Evolutionary conservation across 2,329 filamentous ascomycete genomes (phyloP).

Genomic region (Cryphonectria naterciae): DNA sequence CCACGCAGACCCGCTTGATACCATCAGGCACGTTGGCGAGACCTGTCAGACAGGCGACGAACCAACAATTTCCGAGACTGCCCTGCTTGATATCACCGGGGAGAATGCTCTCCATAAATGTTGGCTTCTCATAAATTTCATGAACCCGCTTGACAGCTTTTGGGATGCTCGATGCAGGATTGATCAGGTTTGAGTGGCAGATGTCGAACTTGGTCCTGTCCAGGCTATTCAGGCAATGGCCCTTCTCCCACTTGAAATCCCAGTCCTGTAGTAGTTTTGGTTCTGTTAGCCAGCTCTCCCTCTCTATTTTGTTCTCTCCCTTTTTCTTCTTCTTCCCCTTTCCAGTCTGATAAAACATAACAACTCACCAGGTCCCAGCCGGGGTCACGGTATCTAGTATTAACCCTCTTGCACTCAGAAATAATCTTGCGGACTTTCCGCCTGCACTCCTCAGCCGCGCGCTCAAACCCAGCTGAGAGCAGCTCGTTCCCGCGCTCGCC

Average conservation of each 20-base stretch:
- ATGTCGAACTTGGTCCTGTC: conserved; percentile 58
- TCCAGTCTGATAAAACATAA: too few relatives aligned
- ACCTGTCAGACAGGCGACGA: conserved; percentile 77
- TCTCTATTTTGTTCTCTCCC: too few relatives aligned
- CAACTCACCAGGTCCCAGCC: conserved; percentile 60
- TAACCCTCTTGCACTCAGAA: conserved; percentile 70
- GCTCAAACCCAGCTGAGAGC: conserved; percentile 63
- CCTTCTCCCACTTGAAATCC: conserved; percentile 69
- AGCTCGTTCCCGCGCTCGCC: conserved; percentile 63
- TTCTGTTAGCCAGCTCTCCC: too few relatives aligned
- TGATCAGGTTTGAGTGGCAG: conserved; percentile 47
- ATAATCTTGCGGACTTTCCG: conserved; percentile 66
- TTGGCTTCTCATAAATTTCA: conserved; percentile 76
- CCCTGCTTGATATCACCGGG: conserved; percentile 80
- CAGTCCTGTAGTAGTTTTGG: conserved; percentile 51
- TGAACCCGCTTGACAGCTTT: conserved; percentile 76
- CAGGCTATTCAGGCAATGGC: conserved; percentile 58
- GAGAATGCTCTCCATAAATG: conserved; percentile 67
- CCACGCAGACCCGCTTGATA: conserved; percentile 76
- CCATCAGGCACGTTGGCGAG: conserved; percentile 73
- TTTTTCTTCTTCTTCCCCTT: too few relatives aligned
- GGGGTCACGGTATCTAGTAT: conserved; percentile 77
- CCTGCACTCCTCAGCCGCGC: conserved; percentile 66
- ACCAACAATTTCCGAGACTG: conserved; percentile 79
- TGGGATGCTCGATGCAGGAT: conserved; percentile 58